Conservation (phyloP, 306 rosid genomes). For the Notholithocarpus densiflorus region DNA sequence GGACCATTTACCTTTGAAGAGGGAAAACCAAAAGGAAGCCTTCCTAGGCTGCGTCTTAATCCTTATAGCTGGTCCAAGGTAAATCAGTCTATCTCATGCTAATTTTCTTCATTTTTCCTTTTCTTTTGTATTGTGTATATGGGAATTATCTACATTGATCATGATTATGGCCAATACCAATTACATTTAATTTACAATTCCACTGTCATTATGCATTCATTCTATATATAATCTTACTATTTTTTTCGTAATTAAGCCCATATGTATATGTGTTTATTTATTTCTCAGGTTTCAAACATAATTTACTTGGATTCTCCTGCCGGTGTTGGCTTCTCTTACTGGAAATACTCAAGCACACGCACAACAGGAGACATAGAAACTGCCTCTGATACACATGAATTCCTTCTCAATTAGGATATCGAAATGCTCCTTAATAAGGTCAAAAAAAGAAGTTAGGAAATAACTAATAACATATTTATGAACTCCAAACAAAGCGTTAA, state of each 20-base stretch:
- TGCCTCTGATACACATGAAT: constrained; percentile 41
- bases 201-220: not conserved
- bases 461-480: too few relatives aligned
- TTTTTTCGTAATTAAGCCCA: too few relatives aligned
- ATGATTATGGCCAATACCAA: not conserved
- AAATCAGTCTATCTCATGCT: not conserved
- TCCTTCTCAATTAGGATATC: constrained; percentile 27
- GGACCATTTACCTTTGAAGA: constrained; percentile 54
- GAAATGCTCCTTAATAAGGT: not conserved
- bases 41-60: constrained; percentile 48
- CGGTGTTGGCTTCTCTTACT: constrained; percentile 54
- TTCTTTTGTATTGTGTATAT: too few relatives aligned
- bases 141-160: not conserved
- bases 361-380: constrained; percentile 46
- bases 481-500: too few relatives aligned
- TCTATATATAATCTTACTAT: too few relatives aligned
- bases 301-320: constrained; percentile 56
- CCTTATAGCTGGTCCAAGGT: constrained; percentile 59
- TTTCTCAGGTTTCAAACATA: constrained; percentile 44
- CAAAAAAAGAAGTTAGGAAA: too few relatives aligned
- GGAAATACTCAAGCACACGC: constrained; percentile 22
- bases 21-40: constrained; percentile 34
- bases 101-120: not conserved
- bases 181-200: not conserved
- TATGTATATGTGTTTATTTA: too few relatives aligned